Conservation (phyloP, 768 basidiomycete genomes). For the Hydnomerulius pinastri region DNA sequence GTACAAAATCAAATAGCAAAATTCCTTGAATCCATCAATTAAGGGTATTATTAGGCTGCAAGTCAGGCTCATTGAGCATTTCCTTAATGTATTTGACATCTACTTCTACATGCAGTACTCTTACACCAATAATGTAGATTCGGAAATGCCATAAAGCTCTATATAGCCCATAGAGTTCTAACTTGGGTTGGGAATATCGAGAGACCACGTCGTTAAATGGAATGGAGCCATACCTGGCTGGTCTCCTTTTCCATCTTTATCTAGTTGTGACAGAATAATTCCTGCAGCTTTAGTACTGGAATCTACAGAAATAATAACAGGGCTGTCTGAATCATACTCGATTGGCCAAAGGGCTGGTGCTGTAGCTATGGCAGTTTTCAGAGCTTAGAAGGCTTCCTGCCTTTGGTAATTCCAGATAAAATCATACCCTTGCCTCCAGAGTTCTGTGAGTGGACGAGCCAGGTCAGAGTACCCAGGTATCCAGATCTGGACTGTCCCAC, state of each 20-base stretch:
- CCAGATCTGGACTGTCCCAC: conserved; percentile 31
- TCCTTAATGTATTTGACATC: conserved; percentile 45
- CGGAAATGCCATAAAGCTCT: conserved; percentile 33
- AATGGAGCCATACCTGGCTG: conserved; percentile 36
- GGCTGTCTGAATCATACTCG: conserved; percentile 28
- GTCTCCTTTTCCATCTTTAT: conserved; percentile 15
- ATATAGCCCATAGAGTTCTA: conserved; percentile 41
- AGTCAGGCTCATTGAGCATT: conserved; percentile 44
- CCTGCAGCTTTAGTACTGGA: conserved; percentile 38
- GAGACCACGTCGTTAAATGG: conserved; percentile 32
- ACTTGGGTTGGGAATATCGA: conserved; percentile 40
- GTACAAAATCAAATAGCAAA: conserved; percentile 37
- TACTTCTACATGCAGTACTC: conserved; percentile 36
- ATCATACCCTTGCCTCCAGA: conserved; percentile 20
- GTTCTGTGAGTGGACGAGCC: conserved; percentile 22
- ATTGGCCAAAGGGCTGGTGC: conserved; percentile 34
- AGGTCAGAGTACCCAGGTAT: conserved; percentile 29
- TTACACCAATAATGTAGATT: conserved; percentile 31
- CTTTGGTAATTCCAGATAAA: conserved; percentile 34
- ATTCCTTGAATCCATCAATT: conserved; percentile 46
- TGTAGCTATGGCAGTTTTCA: conserved; percentile 28
- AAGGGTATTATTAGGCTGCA: conserved; percentile 37
- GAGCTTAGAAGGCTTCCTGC: conserved; percentile 26
- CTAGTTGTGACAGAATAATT: conserved; percentile 38
- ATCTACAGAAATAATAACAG: conserved; percentile 40